Base-by-base conservation (phyloP, 345 rosid species). In the Heritiera fomes region DNA sequence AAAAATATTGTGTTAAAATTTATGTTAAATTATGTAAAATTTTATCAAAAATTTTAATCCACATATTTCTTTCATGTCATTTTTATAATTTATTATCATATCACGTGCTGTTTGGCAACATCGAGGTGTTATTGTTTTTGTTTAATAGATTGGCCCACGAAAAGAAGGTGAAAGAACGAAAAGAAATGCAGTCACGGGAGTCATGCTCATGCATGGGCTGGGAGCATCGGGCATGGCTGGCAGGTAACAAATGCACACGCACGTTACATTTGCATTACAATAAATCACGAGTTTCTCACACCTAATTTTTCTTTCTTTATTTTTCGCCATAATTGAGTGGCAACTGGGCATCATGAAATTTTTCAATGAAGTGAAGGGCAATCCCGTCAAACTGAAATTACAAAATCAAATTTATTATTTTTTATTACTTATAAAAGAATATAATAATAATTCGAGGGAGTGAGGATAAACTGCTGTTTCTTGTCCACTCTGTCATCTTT, bases 231-330 rank as follows among this genome's bases (percentile, higher is more conserved):
- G 13, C 50, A 11, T 11, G 2, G 3, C 4, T 4, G 12, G 12
- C 12, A 0, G 4, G 50, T 55, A 20, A 28, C 63, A 59, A 59
- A 59, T 58, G 28, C 17, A 50, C 62, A 12, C 18, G 6, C 55
- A 50, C 55, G 3, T 50, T 50, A 50, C 15, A 58, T n/a, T 55
- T 8, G 11, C 61, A 60, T 23, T 10, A 60, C 34, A 28, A 28
- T 10, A 28, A 11, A 18, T 80, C 82, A 69, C 83, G 75, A 76
- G 76, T 8, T 50, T 60, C 17, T 65, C 77, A 38, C 65, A 62
- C 65, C 64, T 2, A 34, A 5, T 53, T 65, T n/a, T 45, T 8
- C 11, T 14, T 12, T 13, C 17, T 9, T 50, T 12, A 5, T 4
- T 0, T 4, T 4, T 41, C 43, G 73, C 66, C 49, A 75, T 80